phyloP scores from a whole-genome alignment of 2,329 filamentous ascomycete genomes.

The Colletotrichum nymphaeae region DNA sequence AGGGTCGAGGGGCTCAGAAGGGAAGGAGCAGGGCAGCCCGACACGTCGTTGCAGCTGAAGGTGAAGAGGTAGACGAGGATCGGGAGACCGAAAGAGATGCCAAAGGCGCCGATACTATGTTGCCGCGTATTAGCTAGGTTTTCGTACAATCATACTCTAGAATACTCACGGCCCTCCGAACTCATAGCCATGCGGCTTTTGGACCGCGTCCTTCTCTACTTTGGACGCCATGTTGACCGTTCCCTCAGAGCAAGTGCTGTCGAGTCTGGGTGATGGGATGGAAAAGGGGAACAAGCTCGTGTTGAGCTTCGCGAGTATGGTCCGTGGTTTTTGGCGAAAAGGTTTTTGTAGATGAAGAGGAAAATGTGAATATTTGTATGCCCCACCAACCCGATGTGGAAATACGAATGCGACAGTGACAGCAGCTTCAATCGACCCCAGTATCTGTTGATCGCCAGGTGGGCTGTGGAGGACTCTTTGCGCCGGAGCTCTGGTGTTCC shows the following conservation, averaged over 20 bases:
- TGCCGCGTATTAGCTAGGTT: neutral
- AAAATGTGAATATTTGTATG: neutral
- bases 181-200: constrained; percentile 58
- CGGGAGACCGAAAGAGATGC: constrained; percentile 84
- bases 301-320: neutral
- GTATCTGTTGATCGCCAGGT: neutral
- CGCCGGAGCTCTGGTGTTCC: constrained; percentile 40
- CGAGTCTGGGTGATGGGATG: neutral
- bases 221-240: constrained; percentile 45
- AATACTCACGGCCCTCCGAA: constrained; percentile 62
- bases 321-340: neutral
- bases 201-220: constrained; percentile 41
- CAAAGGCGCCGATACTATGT: constrained; percentile 74
- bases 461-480: neutral
- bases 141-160: rapidly evolving
- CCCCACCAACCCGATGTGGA: neutral
- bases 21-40: constrained; percentile 89
- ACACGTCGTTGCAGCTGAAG: constrained; percentile 92
- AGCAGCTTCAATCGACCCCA: neutral
- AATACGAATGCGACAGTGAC: neutral
- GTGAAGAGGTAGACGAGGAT: constrained; percentile 81
- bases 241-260: neutral
- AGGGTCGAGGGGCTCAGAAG: constrained; percentile 79
- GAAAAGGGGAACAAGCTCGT: neutral
- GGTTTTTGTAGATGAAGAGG: neutral